Percentiles rank a stretch among this genome's conserved stretches.
Evolutionary conservation across 352 stramenopile genomes (phyloP).

Genomic region (Phytopythium litorale): DNA sequence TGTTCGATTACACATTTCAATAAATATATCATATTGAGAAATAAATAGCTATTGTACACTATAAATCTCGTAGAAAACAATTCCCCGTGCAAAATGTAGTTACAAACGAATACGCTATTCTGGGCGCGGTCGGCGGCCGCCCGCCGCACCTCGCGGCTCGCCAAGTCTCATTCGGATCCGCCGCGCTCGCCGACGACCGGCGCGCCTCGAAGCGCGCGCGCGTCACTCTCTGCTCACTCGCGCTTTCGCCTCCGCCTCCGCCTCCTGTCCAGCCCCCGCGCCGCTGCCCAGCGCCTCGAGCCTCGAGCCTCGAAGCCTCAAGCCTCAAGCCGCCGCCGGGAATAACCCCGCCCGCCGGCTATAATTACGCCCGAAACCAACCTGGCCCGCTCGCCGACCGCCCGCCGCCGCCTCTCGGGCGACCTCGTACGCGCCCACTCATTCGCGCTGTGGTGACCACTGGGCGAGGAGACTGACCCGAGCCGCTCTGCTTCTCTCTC

Average conservation of each 20-base stretch:
- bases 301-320: too few relatives aligned
- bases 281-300: too few relatives aligned
- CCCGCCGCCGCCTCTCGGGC: constrained; percentile 9
- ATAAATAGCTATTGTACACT: not conserved
- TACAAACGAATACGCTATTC: too few relatives aligned
- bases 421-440: constrained; percentile 4
- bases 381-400: constrained; percentile 4
- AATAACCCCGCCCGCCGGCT: not conserved
- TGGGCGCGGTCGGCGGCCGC: too few relatives aligned
- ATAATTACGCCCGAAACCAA: constrained; percentile 9
- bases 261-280: not conserved
- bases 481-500: not conserved
- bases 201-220: too few relatives aligned
- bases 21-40: not conserved
- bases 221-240: not conserved
- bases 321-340: not conserved
- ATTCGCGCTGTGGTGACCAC: constrained; percentile 1
- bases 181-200: not conserved
- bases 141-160: too few relatives aligned
- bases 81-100: too few relatives aligned
- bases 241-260: not conserved
- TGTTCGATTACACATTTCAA: not conserved
- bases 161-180: not conserved
- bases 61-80: not conserved
- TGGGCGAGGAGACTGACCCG: constrained; percentile 12